Base-by-base conservation (phyloP, 768 basidiomycete species). In the Pisolithus tinctorius region DNA sequence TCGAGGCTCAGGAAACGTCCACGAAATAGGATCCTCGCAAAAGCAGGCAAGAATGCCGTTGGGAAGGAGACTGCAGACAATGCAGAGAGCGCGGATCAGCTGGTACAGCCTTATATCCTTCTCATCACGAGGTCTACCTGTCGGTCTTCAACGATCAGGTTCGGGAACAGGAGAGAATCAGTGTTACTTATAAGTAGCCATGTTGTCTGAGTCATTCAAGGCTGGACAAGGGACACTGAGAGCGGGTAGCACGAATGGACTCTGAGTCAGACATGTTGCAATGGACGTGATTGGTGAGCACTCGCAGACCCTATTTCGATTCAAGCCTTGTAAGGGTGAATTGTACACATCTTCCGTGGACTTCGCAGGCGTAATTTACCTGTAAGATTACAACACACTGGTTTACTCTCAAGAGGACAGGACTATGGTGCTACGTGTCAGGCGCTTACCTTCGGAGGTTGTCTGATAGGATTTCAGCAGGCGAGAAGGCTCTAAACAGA, bases 51-150 rank as follows among this genome's bases (percentile, higher is more conserved):
- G n/a, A 88, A 71, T 0, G 75, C 20, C 20, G 1, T 20, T 20
- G 69, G 31, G 72, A 68, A 13, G 81, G 43, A 88, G 51, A 54
- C 84, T 79, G 66, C 88, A 89, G 29, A 84, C 83, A 1, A 67
- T 51, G 39, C n/a, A n/a, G n/a, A n/a, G n/a, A n/a, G n/a, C n/a
- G n/a, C 60, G 53, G 16, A 80, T 55, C 17, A 88, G 69, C 26
- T 76, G 66, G 37, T 66, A 58, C 47, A 81, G 74, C 3, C 30
- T 61, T 70, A 5, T 20, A 20, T 20, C 20, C 20, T 20, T 20
- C 20, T 86, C 86, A 40, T 73, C 61, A 43, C 71, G 81, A 0
- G 80, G 72, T 13, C 83, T 85, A 55, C 6, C 16, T 39, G 27
- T 29, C 27, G 7, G 27, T n/a, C 27, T 29, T 29, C 7, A 29